Evolutionary conservation across 495 filamentous ascomycete species (phyloP).

Genomic region (Hypoxylon crocopeplum): DNA sequence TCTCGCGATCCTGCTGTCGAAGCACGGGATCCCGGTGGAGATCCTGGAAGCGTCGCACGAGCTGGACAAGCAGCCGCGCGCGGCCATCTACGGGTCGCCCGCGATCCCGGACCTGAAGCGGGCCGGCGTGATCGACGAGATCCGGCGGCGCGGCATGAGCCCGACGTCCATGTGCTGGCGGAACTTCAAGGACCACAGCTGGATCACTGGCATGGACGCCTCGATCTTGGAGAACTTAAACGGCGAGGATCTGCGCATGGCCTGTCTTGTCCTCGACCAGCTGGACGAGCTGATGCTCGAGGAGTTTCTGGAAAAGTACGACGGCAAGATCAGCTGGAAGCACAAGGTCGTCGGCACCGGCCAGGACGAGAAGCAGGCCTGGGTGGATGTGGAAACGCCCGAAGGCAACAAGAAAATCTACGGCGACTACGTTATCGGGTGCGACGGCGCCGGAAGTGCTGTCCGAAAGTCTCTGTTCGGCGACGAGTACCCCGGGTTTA

Average conservation of each 20-base stretch:
- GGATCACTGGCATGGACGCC: constrained; percentile 43
- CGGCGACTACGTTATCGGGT: constrained; percentile 64
- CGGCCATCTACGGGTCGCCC: constrained; percentile 60
- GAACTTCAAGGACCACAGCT: constrained; percentile 44
- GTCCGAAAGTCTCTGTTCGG: constrained; percentile 64
- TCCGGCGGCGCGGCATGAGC: constrained; percentile 55
- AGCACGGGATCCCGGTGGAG: constrained; percentile 58
- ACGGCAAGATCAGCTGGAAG: constrained; percentile 54
- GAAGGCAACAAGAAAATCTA: constrained; percentile 49
- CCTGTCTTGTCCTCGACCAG: constrained; percentile 46
- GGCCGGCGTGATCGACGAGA: constrained; percentile 63
- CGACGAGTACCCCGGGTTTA: constrained; percentile 65
- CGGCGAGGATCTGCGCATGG: constrained; percentile 48
- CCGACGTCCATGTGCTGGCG: constrained; percentile 62
- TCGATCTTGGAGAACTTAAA: constrained; percentile 38
- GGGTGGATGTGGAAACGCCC: constrained; percentile 57
- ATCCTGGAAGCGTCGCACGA: constrained; percentile 58
- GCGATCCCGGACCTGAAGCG: constrained; percentile 61
- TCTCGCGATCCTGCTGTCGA: constrained; percentile 60
- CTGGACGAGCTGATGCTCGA: constrained; percentile 54
- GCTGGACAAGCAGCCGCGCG: constrained; percentile 61
- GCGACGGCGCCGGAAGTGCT: constrained; percentile 64
- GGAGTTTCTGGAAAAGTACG: constrained; percentile 52
- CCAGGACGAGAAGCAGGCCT: constrained; percentile 57
- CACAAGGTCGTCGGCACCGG: constrained; percentile 57